A percentile compares a stretch with the other conserved stretches of the same genome.
Conservation (phyloP, 2,329 filamentous ascomycete species). For the Diaporthe citriasiana region DNA sequence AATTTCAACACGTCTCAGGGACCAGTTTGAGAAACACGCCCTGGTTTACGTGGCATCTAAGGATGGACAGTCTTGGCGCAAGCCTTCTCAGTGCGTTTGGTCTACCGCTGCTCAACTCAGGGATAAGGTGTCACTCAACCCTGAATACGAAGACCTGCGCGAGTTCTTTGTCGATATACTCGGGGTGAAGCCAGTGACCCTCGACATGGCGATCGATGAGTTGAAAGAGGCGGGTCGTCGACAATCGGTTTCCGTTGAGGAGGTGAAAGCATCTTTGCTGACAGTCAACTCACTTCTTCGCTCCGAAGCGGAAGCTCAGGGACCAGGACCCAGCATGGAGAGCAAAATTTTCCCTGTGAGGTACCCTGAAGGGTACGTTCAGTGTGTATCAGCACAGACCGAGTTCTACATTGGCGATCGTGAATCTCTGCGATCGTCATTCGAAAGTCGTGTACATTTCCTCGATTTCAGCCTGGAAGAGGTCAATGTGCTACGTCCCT, state of each 20-base stretch:
- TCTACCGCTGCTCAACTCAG: slow-evolving; percentile 37
- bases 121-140: slow-evolving; percentile 37
- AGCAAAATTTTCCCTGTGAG: slow-evolving; percentile 48
- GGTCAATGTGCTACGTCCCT: slow-evolving; percentile 47
- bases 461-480: slow-evolving; percentile 55
- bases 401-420: slow-evolving; percentile 55
- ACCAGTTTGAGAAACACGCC: slow-evolving; percentile 21
- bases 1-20: too few species aligned
- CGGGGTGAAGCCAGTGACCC: slow-evolving; percentile 48
- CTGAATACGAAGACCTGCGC: slow-evolving; percentile 37
- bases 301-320: neutral
- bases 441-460: slow-evolving; percentile 49
- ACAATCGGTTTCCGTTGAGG: slow-evolving; percentile 35
- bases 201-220: slow-evolving; percentile 51
- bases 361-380: slow-evolving; percentile 42
- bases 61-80: slow-evolving; percentile 22
- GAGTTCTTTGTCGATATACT: slow-evolving; percentile 46
- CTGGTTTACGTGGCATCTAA: slow-evolving; percentile 40
- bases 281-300: slow-evolving; percentile 52
- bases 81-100: slow-evolving; percentile 40
- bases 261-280: slow-evolving; percentile 51
- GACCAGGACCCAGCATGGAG: slow-evolving; percentile 28
- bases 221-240: slow-evolving; percentile 45
- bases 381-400: slow-evolving; percentile 14
- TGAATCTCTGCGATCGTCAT: slow-evolving; percentile 47